These are phyloP conservation scores for Gentiana straminea DNA, from an alignment of 257 asterid species.

Conservation along the genomic window DNA sequence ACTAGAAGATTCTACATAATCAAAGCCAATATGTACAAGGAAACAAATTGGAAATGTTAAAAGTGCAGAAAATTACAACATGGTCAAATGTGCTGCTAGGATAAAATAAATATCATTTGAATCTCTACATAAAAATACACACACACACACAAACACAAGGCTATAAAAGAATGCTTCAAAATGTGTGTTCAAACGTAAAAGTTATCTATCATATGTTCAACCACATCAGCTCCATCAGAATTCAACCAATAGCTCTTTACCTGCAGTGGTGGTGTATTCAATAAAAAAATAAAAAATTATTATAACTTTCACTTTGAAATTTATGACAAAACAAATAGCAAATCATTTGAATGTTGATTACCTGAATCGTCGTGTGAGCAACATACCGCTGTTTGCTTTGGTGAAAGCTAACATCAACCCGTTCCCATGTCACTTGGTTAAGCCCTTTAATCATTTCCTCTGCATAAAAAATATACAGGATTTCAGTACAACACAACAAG, in stretches of 20 bases:
- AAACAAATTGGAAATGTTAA: too few relatives aligned
- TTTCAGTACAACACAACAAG: too few relatives aligned
- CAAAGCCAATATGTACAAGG: too few relatives aligned
- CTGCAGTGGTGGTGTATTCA: constrained; percentile 19
- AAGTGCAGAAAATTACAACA: too few relatives aligned
- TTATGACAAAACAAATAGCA: neutral
- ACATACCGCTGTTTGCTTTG: constrained; percentile 74
- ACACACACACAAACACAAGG: too few relatives aligned
- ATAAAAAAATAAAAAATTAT: too few relatives aligned
- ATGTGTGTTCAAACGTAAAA: constrained; percentile 8
- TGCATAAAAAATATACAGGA: constrained; percentile 10
- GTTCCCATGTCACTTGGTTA: constrained; percentile 80
- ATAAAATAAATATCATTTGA: too few relatives aligned
- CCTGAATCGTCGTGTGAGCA: constrained; percentile 87
- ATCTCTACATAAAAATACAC: too few relatives aligned
- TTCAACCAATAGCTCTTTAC: constrained; percentile 85
- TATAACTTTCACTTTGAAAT: too few relatives aligned
- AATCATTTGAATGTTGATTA: constrained; percentile 1
- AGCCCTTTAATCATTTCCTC: constrained; percentile 95
- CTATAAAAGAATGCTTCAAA: too few relatives aligned
- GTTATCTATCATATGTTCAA: constrained; percentile 76
- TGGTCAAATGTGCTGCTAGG: too few relatives aligned
- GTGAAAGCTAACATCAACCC: constrained; percentile 84
- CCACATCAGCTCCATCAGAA: constrained; percentile 86
- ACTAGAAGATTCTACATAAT: too few relatives aligned